Base-by-base conservation (phyloP, 768 basidiomycete species). In the Boletus subcaerulescens region DNA sequence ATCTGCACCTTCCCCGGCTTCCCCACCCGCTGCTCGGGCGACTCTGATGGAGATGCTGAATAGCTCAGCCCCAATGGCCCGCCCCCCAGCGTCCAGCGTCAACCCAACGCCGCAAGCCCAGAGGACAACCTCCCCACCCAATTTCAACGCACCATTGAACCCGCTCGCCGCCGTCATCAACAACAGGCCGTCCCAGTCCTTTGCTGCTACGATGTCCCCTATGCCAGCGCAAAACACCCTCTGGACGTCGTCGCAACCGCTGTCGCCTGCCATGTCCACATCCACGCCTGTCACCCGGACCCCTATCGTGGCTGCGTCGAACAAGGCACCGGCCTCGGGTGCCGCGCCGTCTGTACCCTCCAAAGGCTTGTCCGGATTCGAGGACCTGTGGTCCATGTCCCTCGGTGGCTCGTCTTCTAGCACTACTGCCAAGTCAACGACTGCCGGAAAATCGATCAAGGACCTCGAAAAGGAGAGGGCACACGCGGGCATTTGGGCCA, bases 401-500 rank as follows among this genome's bases (percentile, higher is more conserved):
- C 79, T 95, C 36, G 87, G 87, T 29, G 60, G 74, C 9, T 56
- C 69, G 9, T 55, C 70, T 13, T 51, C 77, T 14, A 62, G 50
- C 33, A 57, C 76, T 38, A 15, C 56, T 5, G 45, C 36, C 9
- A 79, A 80, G 45, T 66, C 80, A 3, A 66, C 71, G 18, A 66
- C 67, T 3, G 61, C 66, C 39, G 76, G 77, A 38, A 93, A 93
- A 77, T 89, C 87, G 42, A 95, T 96, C 65, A 89, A 89, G 71
- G 93, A 93, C 64, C 68, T 97, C 59, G 89, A 92, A 74, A 86
- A 83, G 73, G 93, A 96, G 75, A 93, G 94, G 76, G 80, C 85
- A 3, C 81, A 80, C 66, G 84, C 86, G 20, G 83, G 82, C 11
- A 80, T 97, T 33, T 97, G 94, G 94, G 91, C 62, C 0, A 62